These are phyloP conservation scores for Colletotrichum lupini DNA, from an alignment of 2,329 filamentous ascomycete genomes.

Conservation along the genomic window DNA sequence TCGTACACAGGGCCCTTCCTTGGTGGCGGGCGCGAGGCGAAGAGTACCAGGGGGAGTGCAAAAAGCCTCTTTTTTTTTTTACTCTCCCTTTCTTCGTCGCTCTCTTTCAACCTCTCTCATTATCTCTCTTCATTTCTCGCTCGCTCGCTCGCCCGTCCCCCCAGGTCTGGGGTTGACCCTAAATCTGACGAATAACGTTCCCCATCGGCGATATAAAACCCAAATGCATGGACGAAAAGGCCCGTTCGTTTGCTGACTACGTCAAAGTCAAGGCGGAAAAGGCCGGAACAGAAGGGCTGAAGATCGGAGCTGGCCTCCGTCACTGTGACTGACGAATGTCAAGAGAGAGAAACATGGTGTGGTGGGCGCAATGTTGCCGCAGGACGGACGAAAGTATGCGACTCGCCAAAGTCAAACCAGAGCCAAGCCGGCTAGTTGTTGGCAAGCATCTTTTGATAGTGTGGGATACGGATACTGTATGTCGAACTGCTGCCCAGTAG, in stretches of 20 bases:
- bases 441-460: background rate
- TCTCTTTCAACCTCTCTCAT: background rate
- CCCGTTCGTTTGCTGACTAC: conserved; percentile 16
- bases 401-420: conserved; percentile 11
- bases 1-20: background rate
- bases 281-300: background rate
- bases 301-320: conserved; percentile 11
- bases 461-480: background rate
- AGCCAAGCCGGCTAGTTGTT: conserved; percentile 3
- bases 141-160: background rate
- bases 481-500: background rate
- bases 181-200: background rate
- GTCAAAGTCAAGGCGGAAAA: conserved; percentile 16
- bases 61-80: background rate
- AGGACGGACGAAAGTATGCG: background rate
- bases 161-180: background rate
- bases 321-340: background rate
- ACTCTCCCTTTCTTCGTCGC: background rate
- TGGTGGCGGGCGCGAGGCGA: background rate
- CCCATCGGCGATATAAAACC: background rate
- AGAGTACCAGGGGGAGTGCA: background rate
- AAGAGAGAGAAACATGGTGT: background rate
- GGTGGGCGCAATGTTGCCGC: background rate
- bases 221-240: conserved; percentile 2
- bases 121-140: background rate